These are phyloP conservation scores for Phalaenopsis aphrodite DNA, from an alignment of 106 monocot genomes.

Conservation along the genomic window DNA sequence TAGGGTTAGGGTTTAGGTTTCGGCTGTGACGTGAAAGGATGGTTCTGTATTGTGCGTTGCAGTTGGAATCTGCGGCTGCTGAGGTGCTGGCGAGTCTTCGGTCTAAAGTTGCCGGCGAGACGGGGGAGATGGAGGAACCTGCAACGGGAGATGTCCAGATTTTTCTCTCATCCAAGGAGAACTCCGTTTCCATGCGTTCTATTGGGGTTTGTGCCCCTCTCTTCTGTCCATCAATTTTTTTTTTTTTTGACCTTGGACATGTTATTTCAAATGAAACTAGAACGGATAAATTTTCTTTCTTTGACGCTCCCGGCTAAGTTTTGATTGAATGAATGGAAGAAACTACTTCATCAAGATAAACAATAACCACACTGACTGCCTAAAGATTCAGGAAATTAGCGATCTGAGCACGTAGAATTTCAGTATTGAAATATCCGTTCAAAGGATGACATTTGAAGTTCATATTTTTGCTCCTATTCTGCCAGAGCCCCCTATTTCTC, in stretches of 20 bases:
- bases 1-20: neutral
- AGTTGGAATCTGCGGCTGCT: slow-evolving; percentile 89
- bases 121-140: slow-evolving; percentile 96
- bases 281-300: too few species aligned
- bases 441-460: neutral
- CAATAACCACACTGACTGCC: neutral
- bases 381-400: neutral
- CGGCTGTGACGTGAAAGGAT: neutral
- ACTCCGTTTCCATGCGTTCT: slow-evolving; percentile 64
- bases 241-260: neutral
- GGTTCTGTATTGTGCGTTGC: neutral
- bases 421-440: neutral
- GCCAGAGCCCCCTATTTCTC: neutral
- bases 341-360: too few species aligned
- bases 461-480: neutral
- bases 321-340: too few species aligned
- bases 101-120: slow-evolving; percentile 81
- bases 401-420: neutral
- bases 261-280: neutral
- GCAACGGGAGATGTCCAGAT: slow-evolving; percentile 86
- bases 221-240: too few species aligned
- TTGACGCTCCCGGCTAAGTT: too few species aligned
- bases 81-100: slow-evolving; percentile 85
- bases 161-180: slow-evolving; percentile 87
- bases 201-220: slow-evolving; percentile 50